A percentile compares a stretch with the other conserved stretches of the same genome.
Conservation (phyloP, 345 rosid species). For the Salix purpurea region DNA sequence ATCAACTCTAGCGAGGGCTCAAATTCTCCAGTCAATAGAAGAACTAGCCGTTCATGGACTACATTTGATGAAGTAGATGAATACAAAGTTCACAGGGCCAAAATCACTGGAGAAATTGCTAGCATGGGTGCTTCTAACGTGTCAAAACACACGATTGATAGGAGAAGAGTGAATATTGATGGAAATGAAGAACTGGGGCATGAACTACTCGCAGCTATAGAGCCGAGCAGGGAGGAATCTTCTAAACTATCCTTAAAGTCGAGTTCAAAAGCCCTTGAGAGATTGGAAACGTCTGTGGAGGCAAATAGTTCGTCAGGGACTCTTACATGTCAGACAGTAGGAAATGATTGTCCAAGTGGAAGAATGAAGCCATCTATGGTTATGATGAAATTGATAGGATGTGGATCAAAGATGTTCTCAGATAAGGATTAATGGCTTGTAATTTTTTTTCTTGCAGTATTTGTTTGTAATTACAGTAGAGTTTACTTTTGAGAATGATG, state of each 20-base stretch:
- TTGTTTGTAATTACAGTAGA: too few relatives aligned
- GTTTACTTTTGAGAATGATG: too few relatives aligned
- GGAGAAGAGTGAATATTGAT: not conserved
- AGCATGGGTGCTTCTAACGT: not conserved
- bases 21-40: conserved; percentile 11
- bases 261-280: not conserved
- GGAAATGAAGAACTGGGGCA: not conserved
- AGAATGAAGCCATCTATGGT: conserved; percentile 1
- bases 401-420: conserved; percentile 16
- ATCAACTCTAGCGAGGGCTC: conserved; percentile 25
- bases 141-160: conserved; percentile 8
- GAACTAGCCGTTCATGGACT: conserved; percentile 20
- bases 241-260: conserved; percentile 3
- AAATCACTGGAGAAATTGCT: conserved; percentile 12
- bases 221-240: conserved; percentile 13
- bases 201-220: not conserved
- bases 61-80: conserved; percentile 14
- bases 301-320: not conserved
- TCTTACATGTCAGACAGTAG: not conserved
- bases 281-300: not conserved
- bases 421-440: not conserved
- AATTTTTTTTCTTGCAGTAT: not conserved
- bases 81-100: conserved; percentile 25
- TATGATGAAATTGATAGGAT: conserved; percentile 12
- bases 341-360: not conserved